Evolutionary conservation across 441 rosid species (phyloP), one percentile per base, ranked within the genome.

Genomic region (Jatropha multifida): DNA sequence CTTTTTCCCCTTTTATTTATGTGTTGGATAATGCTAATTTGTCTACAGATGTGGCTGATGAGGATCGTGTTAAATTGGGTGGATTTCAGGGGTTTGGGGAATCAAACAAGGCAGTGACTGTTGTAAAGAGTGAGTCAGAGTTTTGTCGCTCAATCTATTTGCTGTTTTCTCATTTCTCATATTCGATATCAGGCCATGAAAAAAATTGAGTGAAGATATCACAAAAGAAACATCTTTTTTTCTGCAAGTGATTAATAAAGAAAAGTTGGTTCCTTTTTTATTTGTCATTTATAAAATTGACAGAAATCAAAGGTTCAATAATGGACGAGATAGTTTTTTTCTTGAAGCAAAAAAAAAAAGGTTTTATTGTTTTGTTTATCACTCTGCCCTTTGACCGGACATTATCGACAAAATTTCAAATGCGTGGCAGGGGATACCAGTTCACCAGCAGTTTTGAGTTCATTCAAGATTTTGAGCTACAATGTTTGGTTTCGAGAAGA

Each of bases 401-500:
- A 26, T 20, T 41, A 51, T 74, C 44, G 37, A 75, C 26, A 56
- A 7, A 27, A 17, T 6, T 64, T 74, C 65, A 41, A 52, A 40
- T 74, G 38, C 72, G 71, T 75, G 59, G 73, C 86, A 86, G 90
- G 69, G 63, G 85, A 81, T 55, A 68, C 79, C 69, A 66, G 58
- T 70, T 85, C 90, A 79, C 74, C 78, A 64, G 40, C 82, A 48
- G 72, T 59, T 78, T 48, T 69, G 17, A 56, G 76, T 79, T 71
- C 92, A 23, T 69, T 92, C 74, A 90, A 92, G 88, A 78, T 95
- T 49, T 80, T 95, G 88, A 95, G 84, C 86, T 95, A 95, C 84
- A 95, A 95, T 88, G 94, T 95, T 74, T 95, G 99, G 99, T 93
- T 95, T 70, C 88, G 97, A 51, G 98, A 93, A 78, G 99, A 93